These are phyloP conservation scores for Funneliformis geosporum DNA, from an alignment of 192 early-diverging fungal genomes.

Conservation along the genomic window DNA sequence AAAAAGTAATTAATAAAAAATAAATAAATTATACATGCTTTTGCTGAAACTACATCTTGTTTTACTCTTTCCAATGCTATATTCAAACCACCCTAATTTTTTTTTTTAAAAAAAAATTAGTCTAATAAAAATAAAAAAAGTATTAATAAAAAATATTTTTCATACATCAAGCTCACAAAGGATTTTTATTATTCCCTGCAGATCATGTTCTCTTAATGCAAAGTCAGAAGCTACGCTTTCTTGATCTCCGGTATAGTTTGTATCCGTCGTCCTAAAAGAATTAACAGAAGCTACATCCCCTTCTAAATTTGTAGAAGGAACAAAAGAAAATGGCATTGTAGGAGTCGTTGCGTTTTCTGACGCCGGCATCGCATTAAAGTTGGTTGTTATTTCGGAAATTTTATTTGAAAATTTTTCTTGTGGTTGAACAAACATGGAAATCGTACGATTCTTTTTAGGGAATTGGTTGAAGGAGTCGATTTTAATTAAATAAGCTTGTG, in stretches of 20 bases:
- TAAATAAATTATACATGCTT: conserved; percentile 47
- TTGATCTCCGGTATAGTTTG: conserved; percentile 31
- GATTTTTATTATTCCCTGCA: conserved; percentile 38
- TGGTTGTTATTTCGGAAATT: conserved; percentile 19
- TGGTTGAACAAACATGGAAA: conserved; percentile 43
- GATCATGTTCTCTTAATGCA: conserved; percentile 33
- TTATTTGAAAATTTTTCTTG: conserved; percentile 35
- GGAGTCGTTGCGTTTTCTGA: neutral
- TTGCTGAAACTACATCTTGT: conserved; percentile 63
- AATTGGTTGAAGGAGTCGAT: neutral
- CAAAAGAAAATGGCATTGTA: neutral
- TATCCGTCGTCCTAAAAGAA: conserved; percentile 25
- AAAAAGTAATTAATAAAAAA: neutral
- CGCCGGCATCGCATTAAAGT: neutral
- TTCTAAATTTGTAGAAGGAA: conserved; percentile 35
- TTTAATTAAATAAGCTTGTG: neutral
- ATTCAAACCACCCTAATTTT: conserved; percentile 67
- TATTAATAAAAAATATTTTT: neutral
- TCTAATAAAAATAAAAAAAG: neutral
- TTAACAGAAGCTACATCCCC: conserved; percentile 37
- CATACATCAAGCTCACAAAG: conserved; percentile 48
- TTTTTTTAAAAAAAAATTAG: conserved; percentile 10
- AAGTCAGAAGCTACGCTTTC: conserved; percentile 35
- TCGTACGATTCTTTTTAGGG: conserved; percentile 33
- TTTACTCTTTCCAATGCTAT: conserved; percentile 71